Evolutionary conservation across 306 rosid genomes (phyloP), one percentile per base, ranked within the genome.

Genomic region (Malus sieversii): DNA sequence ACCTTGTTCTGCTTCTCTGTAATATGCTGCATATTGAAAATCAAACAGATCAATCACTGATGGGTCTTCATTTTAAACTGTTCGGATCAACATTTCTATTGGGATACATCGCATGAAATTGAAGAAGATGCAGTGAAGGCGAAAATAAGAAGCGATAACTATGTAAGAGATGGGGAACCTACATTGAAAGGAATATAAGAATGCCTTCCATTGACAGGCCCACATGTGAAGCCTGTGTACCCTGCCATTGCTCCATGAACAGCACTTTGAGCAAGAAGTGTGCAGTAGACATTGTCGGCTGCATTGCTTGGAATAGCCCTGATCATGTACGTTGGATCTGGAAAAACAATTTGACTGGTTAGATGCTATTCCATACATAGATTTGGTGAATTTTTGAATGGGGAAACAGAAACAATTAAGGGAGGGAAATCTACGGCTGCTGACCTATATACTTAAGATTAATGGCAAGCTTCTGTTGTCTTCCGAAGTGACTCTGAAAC

Each of bases 191-290:
- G 98, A 85, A 93, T 93, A 55, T 87, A 90, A 18, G 98, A 83
- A 30, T 93, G 95, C 73, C 96, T 87, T 72, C 98, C 95, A 80
- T 93, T 93, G 79, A 93, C 96, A 77, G 86, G 90, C 67, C 95
- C 98, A 76, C 30, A 40, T 19, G 86, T 84, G 84, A 88, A 93
- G 80, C 98, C 98, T 7, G 96, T 85, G 78, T 86, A 93, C 78
- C 98, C 98, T 11, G 96, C 96, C 98, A 93, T 93, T 70, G 95
- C 93, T 57, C 98, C 98, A 80, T 93, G 98, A 74, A 93, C 92
- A 32, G 92, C 96, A 81, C 96, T 93, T 75, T 93, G 98, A 73
- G 92, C 96, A 80, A 93, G 96, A 57, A 90, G 92, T 62, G 98
- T 93, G 82, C 95, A 88, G 81, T 90, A 90, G 79, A 93, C 95